Evolutionary conservation across 768 basidiomycete genomes (phyloP), one percentile per base, ranked within the genome.

Genomic region (Russula earlei): DNA sequence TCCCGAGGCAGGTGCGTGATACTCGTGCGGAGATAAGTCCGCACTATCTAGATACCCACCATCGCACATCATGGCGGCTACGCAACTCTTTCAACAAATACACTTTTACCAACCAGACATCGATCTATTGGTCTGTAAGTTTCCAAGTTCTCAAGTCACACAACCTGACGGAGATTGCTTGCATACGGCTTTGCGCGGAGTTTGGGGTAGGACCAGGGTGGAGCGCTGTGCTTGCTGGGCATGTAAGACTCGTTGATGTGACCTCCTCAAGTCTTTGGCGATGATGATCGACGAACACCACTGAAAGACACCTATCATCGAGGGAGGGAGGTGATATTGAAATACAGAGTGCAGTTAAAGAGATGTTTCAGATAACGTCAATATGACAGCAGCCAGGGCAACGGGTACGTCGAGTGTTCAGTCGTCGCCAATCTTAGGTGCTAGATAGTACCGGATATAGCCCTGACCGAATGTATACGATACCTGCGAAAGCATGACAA

Each of bases 381-480:
- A n/a, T 27, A 10, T 27, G 14, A 7, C 17, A 31, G 29, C 11
- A 17, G 22, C 2, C 31, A 44, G 20, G 33, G n/a, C 24, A 27
- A 25, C 31, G 5, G 15, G 33, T 19, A n/a, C n/a, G n/a, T n/a
- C n/a, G n/a, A n/a, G n/a, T 20, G 6, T 17, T 73, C 65, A 90
- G 55, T 92, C 89, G 63, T 92, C 89, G 31, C 87, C 86, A 58
- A 93, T 93, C 75, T 97, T 97, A 22, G 94, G 94, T 42, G 94
- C 94, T 52, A 98, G 80, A 76, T 93, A 98, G 77, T 95, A 98
- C 59, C 86, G 81, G 68, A 98, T 90, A 63, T 79, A 76, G 1
- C 94, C 94, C 66, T 89, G 85, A 43, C 82, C 83, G 65, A 96
- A 98, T 59, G 85, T 82, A 71, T 93, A 98, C 37, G 85, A 83